Conservation (phyloP, 805 yeast species). For the Candida krabiensis region DNA sequence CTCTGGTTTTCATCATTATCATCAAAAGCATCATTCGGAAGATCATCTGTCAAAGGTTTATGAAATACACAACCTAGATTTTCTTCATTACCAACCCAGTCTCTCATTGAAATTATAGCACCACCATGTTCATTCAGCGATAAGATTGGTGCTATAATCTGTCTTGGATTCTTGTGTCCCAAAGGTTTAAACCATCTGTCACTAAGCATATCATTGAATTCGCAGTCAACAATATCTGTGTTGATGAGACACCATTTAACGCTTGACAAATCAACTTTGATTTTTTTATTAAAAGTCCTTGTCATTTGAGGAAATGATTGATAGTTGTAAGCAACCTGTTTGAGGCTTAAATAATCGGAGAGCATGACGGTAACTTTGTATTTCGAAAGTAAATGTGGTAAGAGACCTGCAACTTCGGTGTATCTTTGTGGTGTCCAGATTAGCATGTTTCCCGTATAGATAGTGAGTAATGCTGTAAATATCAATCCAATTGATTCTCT, state of each 20-base stretch:
- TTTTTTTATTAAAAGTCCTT: slow-evolving; percentile 72
- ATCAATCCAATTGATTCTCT: slow-evolving; percentile 85
- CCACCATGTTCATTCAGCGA: slow-evolving; percentile 95
- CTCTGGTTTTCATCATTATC: slow-evolving; percentile 34
- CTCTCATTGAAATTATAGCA: slow-evolving; percentile 86
- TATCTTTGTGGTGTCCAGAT: slow-evolving; percentile 76
- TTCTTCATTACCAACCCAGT: slow-evolving; percentile 78
- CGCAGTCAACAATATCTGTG: slow-evolving; percentile 88
- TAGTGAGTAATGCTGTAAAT: slow-evolving; percentile 74
- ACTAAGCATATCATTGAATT: slow-evolving; percentile 82
- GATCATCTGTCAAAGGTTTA: slow-evolving; percentile 38
- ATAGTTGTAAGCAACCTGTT: slow-evolving; percentile 89
- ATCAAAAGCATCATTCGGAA: slow-evolving; percentile 30
- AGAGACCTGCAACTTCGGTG: slow-evolving; percentile 79
- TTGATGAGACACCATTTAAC: slow-evolving; percentile 89
- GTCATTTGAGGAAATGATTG: slow-evolving; percentile 86
- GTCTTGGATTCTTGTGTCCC: slow-evolving; percentile 75
- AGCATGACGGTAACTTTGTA: slow-evolving; percentile 71
- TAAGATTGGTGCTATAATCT: slow-evolving; percentile 83
- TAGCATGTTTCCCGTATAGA: slow-evolving; percentile 80
- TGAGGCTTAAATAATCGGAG: slow-evolving; percentile 85
- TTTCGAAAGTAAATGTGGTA: slow-evolving; percentile 75
- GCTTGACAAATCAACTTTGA: slow-evolving; percentile 72
- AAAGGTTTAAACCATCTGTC: slow-evolving; percentile 89
- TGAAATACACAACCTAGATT: slow-evolving; percentile 52